phyloP scores from a whole-genome alignment of 2,329 filamentous ascomycete genomes.

The Colletotrichum siamense region DNA sequence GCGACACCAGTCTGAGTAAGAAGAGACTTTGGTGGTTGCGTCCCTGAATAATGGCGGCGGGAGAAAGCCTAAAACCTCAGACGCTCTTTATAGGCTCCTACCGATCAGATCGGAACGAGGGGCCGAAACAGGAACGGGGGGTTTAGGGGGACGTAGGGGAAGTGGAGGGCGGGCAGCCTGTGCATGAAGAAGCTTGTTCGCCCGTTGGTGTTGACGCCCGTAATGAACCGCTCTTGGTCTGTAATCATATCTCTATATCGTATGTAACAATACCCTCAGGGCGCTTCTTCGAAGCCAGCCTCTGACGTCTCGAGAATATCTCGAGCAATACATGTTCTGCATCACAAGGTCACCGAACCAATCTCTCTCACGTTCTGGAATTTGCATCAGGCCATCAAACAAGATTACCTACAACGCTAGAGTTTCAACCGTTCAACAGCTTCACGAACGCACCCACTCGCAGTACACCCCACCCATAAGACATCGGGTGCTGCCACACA shows the following conservation, averaged over 20 bases:
- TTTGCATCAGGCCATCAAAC: neutral
- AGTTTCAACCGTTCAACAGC: neutral
- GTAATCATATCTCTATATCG: neutral
- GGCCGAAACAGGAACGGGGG: slow-evolving; percentile 8
- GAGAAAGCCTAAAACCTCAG: neutral
- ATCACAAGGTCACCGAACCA: neutral
- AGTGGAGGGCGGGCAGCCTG: neutral
- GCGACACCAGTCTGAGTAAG: slow-evolving; percentile 3
- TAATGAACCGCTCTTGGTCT: neutral
- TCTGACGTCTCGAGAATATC: neutral
- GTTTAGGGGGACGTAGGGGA: neutral
- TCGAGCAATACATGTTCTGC: neutral
- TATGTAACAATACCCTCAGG: slow-evolving; percentile 7
- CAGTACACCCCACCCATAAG: neutral
- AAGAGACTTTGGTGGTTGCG: neutral
- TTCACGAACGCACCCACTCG: neutral
- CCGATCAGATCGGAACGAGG: slow-evolving; percentile 8
- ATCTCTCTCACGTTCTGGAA: neutral
- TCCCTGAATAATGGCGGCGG: neutral
- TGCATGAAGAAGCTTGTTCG: neutral
- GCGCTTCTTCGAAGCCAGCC: neutral
- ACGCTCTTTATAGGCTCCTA: neutral
- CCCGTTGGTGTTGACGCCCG: neutral
- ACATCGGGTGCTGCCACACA: neutral
- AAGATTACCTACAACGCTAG: neutral